These are phyloP conservation scores for Cercospora sp. DNA, from an alignment of 2,329 filamentous ascomycete species.

Conservation along the genomic window DNA sequence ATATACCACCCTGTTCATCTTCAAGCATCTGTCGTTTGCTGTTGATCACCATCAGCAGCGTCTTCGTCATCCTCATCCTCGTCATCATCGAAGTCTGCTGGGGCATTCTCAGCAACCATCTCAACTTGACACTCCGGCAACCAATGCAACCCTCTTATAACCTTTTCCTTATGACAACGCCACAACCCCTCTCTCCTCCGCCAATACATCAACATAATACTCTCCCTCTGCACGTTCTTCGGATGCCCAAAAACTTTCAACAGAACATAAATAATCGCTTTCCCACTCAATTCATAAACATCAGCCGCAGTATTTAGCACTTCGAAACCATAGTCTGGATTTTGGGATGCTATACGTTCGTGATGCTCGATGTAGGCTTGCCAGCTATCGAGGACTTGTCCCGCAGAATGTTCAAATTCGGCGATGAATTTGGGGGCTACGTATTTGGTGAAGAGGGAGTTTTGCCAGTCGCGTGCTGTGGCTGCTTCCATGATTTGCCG, in stretches of 20 bases:
- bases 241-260: conserved; percentile 17
- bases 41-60: background rate
- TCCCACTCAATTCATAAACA: conserved; percentile 19
- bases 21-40: background rate
- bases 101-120: background rate
- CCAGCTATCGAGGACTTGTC: conserved; percentile 18
- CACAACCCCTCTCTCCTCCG: conserved; percentile 11
- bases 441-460: conserved; percentile 5
- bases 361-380: conserved; percentile 14
- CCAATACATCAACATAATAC: conserved; percentile 21
- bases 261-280: conserved; percentile 16
- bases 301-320: conserved; percentile 15
- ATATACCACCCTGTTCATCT: background rate
- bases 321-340: conserved; percentile 21
- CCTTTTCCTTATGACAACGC: conserved; percentile 19
- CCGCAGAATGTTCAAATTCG: conserved; percentile 19
- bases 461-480: conserved; percentile 15
- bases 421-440: conserved; percentile 14
- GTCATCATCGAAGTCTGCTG: background rate
- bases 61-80: background rate
- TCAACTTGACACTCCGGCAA: conserved; percentile 7
- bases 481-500: conserved; percentile 11
- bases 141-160: conserved; percentile 22
- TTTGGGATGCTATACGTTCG: conserved; percentile 7
- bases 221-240: conserved; percentile 20